Conservation (phyloP, 1,284 basidiomycete genomes). For the Trametes pubescens region DNA sequence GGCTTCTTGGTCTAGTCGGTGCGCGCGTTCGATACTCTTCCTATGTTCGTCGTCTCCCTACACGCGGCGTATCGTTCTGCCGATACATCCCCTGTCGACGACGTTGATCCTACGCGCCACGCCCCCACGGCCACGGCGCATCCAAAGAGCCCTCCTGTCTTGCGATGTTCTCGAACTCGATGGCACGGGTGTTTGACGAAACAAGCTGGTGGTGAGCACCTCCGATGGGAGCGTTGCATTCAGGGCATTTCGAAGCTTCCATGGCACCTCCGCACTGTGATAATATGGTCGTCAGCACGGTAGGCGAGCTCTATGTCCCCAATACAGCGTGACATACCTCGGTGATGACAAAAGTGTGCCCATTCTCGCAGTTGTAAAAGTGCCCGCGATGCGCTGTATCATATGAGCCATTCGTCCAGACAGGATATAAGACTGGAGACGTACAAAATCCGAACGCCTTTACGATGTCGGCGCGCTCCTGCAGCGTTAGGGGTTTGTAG, state of each 20-base stretch:
- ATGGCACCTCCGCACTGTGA: slow-evolving; percentile 64
- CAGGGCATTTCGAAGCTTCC: slow-evolving; percentile 55
- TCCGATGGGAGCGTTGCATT: slow-evolving; percentile 62
- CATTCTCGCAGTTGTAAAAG: slow-evolving; percentile 43
- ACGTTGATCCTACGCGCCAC: background rate
- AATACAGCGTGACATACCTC: slow-evolving; percentile 30
- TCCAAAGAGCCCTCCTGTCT: slow-evolving; percentile 18
- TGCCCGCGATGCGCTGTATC: slow-evolving; percentile 55
- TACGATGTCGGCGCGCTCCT: slow-evolving; percentile 58
- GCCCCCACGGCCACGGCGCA: slow-evolving; percentile 11
- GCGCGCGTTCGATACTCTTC: too few relatives aligned
- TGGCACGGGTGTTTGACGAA: slow-evolving; percentile 51
- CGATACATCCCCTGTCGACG: background rate
- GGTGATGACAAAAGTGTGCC: slow-evolving; percentile 42
- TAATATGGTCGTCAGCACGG: background rate
- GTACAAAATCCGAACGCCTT: slow-evolving; percentile 55
- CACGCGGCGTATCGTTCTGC: background rate
- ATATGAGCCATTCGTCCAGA: background rate
- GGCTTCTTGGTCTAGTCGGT: too few relatives aligned
- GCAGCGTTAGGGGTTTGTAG: slow-evolving; percentile 54
- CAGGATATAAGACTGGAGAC: background rate
- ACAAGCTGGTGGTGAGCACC: slow-evolving; percentile 52
- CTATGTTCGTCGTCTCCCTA: too few relatives aligned
- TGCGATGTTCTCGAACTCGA: slow-evolving; percentile 51
- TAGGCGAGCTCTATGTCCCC: too few relatives aligned